Conservation (phyloP, 2,329 filamentous ascomycete species). For the Myrmaecium sp. region DNA sequence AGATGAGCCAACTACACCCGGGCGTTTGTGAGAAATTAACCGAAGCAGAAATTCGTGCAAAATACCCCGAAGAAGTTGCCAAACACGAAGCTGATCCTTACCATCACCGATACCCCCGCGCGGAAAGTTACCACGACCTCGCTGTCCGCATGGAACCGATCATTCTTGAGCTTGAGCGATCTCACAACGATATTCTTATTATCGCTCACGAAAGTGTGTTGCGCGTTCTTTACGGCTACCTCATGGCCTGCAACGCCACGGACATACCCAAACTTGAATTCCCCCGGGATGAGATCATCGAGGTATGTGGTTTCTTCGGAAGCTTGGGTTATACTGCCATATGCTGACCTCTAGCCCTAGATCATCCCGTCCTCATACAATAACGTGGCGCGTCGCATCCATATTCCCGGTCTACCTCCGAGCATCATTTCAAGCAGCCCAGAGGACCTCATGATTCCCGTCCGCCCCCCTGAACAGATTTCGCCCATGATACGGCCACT, state of each 20-base stretch:
- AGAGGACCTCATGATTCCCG: conserved; percentile 65
- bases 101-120: conserved; percentile 87
- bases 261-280: conserved; percentile 90
- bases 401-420: conserved; percentile 52
- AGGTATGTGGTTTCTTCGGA: conserved; percentile 32
- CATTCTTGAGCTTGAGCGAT: conserved; percentile 89
- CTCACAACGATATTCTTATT: conserved; percentile 94
- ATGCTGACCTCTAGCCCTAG: conserved; percentile 18
- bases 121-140: conserved; percentile 94
- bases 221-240: conserved; percentile 86
- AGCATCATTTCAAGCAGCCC: conserved; percentile 61
- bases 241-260: conserved; percentile 95
- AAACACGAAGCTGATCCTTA: conserved; percentile 94
- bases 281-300: conserved; percentile 91
- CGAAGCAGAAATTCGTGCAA: conserved; percentile 59
- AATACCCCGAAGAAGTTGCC: conserved; percentile 78
- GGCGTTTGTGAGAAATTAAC: conserved; percentile 91
- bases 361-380: conserved; percentile 96
- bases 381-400: conserved; percentile 82
- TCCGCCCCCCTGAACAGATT: conserved; percentile 47
- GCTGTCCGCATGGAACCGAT: conserved; percentile 96
- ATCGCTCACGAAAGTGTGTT: conserved; percentile 98
- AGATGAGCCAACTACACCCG: conserved; percentile 95
- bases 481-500: too few relatives aligned
- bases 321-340: neutral